These are phyloP conservation scores for Pseudogymnoascus sp. DNA, from an alignment of 2,329 filamentous ascomycete genomes.

Conservation along the genomic window DNA sequence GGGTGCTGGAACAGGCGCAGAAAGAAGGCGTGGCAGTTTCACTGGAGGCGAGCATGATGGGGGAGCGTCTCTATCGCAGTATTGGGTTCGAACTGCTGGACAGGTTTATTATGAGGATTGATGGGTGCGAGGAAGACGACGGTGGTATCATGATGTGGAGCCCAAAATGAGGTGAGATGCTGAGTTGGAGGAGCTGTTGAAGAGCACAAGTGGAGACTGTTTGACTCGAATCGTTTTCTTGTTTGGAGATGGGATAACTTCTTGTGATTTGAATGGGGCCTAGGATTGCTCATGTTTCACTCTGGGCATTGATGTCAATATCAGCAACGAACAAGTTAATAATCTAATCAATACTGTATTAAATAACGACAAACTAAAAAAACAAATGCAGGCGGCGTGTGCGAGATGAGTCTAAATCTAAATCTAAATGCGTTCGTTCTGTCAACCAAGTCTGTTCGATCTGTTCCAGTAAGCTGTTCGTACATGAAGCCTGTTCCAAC, in stretches of 20 bases:
- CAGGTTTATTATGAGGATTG: not conserved
- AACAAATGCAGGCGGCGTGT: not conserved
- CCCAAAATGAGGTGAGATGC: not conserved
- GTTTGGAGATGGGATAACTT: not conserved
- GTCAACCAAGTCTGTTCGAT: not conserved
- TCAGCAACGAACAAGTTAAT: not conserved
- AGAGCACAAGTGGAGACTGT: not conserved
- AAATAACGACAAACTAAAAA: not conserved
- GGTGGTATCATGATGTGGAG: conserved; percentile 5
- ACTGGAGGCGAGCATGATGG: conserved; percentile 19
- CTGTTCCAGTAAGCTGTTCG: not conserved
- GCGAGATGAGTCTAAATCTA: not conserved
- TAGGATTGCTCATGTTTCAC: not conserved
- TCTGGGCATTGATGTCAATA: not conserved
- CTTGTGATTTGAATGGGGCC: not conserved
- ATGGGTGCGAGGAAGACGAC: not conserved
- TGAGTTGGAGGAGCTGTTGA: not conserved
- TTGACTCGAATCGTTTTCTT: not conserved
- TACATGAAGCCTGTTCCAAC: not conserved
- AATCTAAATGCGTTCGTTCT: not conserved
- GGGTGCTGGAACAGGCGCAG: conserved; percentile 20
- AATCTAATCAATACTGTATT: not conserved
- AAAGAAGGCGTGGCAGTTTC: conserved; percentile 20
- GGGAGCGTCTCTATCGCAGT: conserved; percentile 21
- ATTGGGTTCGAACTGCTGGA: conserved; percentile 19